Evolutionary conservation across 805 yeast species (phyloP).

Genomic region (Ogataea degrootiae): DNA sequence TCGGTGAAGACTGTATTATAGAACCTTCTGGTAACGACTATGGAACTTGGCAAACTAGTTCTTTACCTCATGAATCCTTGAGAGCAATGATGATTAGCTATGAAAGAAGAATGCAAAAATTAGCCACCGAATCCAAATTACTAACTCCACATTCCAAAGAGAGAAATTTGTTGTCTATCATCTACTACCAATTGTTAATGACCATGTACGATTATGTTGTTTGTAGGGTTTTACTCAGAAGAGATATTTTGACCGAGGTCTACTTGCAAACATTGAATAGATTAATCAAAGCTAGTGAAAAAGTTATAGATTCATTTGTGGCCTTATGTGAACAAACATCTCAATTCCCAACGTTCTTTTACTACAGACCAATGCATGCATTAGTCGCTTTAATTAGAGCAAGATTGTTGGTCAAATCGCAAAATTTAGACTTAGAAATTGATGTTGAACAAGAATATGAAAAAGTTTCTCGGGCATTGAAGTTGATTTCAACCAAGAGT

Average conservation of each 20-base stretch:
- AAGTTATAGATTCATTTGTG: constrained; percentile 41
- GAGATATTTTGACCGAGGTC: constrained; percentile 28
- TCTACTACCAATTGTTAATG: constrained; percentile 47
- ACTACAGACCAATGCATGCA: constrained; percentile 51
- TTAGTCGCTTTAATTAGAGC: constrained; percentile 44
- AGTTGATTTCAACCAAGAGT: constrained; percentile 19
- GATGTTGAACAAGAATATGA: constrained; percentile 30
- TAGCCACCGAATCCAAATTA: constrained; percentile 38
- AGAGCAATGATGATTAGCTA: constrained; percentile 33
- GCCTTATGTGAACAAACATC: constrained; percentile 35
- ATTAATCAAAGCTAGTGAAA: constrained; percentile 42
- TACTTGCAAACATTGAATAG: constrained; percentile 36
- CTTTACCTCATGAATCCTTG: constrained; percentile 21
- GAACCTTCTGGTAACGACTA: constrained; percentile 1
- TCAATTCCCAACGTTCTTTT: constrained; percentile 46
- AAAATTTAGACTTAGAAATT: constrained; percentile 30
- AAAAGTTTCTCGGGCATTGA: constrained; percentile 23
- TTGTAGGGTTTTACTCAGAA: constrained; percentile 32
- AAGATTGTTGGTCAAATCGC: constrained; percentile 40
- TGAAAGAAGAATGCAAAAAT: constrained; percentile 36
- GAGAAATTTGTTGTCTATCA: constrained; percentile 36
- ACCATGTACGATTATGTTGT: constrained; percentile 49
- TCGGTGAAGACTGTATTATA: constrained; percentile 1
- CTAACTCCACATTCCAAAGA: constrained; percentile 32
- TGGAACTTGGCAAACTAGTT: constrained; percentile 4